A percentile compares a stretch with the other conserved stretches of the same genome.
These are phyloP conservation scores for Avena atlantica DNA, from an alignment of 176 grass and related monocot genomes.

Conservation along the genomic window DNA sequence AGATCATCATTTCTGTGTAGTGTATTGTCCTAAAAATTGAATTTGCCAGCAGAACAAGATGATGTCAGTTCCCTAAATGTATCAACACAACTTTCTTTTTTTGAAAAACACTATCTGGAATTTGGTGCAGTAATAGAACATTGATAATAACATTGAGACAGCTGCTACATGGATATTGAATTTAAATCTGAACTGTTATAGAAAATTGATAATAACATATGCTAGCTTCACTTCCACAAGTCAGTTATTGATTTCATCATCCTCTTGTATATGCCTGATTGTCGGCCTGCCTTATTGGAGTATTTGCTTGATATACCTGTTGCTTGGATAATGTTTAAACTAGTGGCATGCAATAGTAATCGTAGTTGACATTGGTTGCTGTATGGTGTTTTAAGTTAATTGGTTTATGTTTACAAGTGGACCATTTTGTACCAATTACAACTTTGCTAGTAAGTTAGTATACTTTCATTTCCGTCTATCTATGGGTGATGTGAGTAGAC, in stretches of 20 bases:
- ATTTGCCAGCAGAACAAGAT: not conserved
- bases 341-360: slow-evolving; percentile 1
- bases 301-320: slow-evolving; percentile 22
- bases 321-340: slow-evolving; percentile 22
- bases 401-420: slow-evolving; percentile 24
- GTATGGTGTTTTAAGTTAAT: slow-evolving; percentile 19
- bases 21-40: not conserved
- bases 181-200: not conserved
- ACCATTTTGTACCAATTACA: not conserved
- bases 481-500: too few species aligned
- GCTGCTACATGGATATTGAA: not conserved
- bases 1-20: not conserved
- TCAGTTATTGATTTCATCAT: not conserved
- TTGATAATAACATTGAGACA: not conserved
- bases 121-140: not conserved
- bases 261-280: too few species aligned
- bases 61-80: not conserved
- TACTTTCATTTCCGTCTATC: too few species aligned
- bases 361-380: slow-evolving; percentile 24
- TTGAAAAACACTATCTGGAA: not conserved
- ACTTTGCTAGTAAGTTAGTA: not conserved
- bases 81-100: not conserved
- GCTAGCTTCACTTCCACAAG: not conserved
- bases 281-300: slow-evolving; percentile 2
- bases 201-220: not conserved